phyloP scores from a whole-genome alignment of 805 yeast genomes.

The Jamesozyma spencerorum region DNA sequence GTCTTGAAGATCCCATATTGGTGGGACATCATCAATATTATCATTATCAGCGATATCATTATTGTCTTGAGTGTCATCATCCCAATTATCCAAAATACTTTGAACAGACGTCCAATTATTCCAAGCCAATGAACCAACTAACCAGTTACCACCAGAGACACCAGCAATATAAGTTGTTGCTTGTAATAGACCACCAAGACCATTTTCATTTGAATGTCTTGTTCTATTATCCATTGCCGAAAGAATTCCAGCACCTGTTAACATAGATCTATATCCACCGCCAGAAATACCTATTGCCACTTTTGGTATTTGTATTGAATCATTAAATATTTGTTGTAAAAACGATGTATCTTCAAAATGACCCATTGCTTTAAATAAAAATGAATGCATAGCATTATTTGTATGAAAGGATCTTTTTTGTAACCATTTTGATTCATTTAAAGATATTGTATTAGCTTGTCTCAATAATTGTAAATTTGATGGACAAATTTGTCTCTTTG shows the following conservation, averaged over 20 bases:
- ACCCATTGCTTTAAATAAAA: constrained; percentile 34
- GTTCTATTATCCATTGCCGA: constrained; percentile 78
- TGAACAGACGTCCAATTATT: constrained; percentile 70
- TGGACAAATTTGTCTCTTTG: constrained; percentile 51
- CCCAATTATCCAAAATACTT: constrained; percentile 37
- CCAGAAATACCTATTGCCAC: constrained; percentile 65
- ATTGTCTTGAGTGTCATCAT: not conserved
- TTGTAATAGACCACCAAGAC: constrained; percentile 68
- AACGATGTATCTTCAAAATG: constrained; percentile 16
- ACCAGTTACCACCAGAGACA: constrained; percentile 81
- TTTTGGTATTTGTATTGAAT: constrained; percentile 29
- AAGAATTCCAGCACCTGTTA: constrained; percentile 74
- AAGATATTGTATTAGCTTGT: constrained; percentile 39
- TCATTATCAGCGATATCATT: constrained; percentile 18
- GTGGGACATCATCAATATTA: constrained; percentile 58
- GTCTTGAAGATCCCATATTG: constrained; percentile 62
- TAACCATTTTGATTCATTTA: constrained; percentile 44
- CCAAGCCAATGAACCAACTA: constrained; percentile 55
- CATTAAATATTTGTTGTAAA: constrained; percentile 12
- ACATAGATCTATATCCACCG: constrained; percentile 89
- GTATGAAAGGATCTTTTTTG: constrained; percentile 36
- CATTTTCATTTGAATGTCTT: constrained; percentile 39
- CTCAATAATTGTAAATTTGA: constrained; percentile 32
- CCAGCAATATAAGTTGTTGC: constrained; percentile 65
- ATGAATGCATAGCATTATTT: constrained; percentile 35